Base-by-base conservation (phyloP, 495 filamentous ascomycete genomes). In the Trichoderma virens region DNA sequence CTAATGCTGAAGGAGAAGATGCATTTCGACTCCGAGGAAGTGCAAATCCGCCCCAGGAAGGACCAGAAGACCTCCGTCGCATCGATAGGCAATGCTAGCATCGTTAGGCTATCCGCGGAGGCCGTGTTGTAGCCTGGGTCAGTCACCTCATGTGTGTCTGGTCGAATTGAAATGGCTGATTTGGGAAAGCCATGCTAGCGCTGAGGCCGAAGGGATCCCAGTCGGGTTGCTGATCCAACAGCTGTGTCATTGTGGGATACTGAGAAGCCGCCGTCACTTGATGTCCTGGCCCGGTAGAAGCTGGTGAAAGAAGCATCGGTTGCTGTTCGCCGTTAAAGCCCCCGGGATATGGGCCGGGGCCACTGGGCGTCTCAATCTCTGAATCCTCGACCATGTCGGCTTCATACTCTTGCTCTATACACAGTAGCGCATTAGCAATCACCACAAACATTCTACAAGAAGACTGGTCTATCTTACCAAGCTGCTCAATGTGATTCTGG, bases 381-480 rank as follows among this genome's bases (percentile, higher is more conserved):
- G 84, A 72, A 35, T 97, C 93, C 73, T 98, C 93, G 73, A 94
- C 86, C 83, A 96, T 90, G 68, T 97, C 92, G 71, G 94, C 92
- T 77, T 98, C 94, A 81, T 98, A 98, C 82, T 98, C 94, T 83
- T 96, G 93, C 82, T 98, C 94, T 98, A 84, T 83, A 87, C n/a
- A 20, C 0, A 47, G 3, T 20, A n/a, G n/a, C 56, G 16, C 18
- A 23, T 31, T 14, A 0, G 27, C 25, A 2, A 2, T 31, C 4
- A 4, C n/a, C n/a, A n/a, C n/a, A n/a, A n/a, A n/a, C n/a, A n/a
- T n/a, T 31, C 27, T 20, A 32, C 0, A 4, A 14, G n/a, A 16
- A 20, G 18, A 16, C 9, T 60, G 1, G 86, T 88, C 72, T 79
- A 86, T 81, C 93, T 90, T 93, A 90, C 94, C 94, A 80, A 98